Percentiles rank a stretch among this genome's conserved stretches.
phyloP scores from a whole-genome alignment of 768 basidiomycete genomes.

The Suillus hirtellus region DNA sequence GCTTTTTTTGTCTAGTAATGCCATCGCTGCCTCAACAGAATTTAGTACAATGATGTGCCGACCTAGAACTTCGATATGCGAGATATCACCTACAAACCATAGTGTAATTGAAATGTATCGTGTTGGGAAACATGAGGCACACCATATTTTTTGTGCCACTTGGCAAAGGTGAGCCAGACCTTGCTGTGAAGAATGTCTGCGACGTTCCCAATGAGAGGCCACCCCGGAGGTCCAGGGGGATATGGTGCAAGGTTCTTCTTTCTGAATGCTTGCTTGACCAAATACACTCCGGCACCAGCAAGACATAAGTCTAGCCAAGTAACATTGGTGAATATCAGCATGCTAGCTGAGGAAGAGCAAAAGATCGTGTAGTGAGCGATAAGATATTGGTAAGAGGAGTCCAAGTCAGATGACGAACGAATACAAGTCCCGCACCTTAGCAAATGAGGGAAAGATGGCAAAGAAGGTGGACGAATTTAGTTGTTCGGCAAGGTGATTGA shows the following conservation, averaged over 20 bases:
- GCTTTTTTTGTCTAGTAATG: slow-evolving; percentile 67
- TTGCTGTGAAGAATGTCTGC: slow-evolving; percentile 47
- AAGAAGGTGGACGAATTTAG: too few relatives aligned
- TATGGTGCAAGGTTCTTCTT: slow-evolving; percentile 27
- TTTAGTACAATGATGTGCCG: slow-evolving; percentile 60
- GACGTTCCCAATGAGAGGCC: slow-evolving; percentile 49
- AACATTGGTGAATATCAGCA: slow-evolving; percentile 21
- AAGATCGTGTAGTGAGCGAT: background rate
- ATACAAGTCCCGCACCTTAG: too few relatives aligned
- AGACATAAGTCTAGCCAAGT: slow-evolving; percentile 35
- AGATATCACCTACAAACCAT: slow-evolving; percentile 51
- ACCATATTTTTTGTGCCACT: slow-evolving; percentile 50
- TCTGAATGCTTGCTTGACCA: slow-evolving; percentile 24
- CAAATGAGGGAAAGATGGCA: too few relatives aligned
- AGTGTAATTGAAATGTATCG: background rate
- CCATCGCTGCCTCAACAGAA: slow-evolving; percentile 47
- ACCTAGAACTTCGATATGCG: slow-evolving; percentile 58
- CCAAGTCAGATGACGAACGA: too few relatives aligned
- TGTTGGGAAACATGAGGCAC: background rate
- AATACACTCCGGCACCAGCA: slow-evolving; percentile 27
- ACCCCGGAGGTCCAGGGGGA: slow-evolving; percentile 48
- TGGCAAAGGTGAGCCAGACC: slow-evolving; percentile 45
- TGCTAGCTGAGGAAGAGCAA: background rate
- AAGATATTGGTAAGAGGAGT: too few relatives aligned
- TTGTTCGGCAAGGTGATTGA: too few relatives aligned